Percentiles rank a stretch among this genome's conserved stretches.
phyloP scores from a whole-genome alignment of 352 stramenopile species.

The Globisporangium cylindrosporum region DNA sequence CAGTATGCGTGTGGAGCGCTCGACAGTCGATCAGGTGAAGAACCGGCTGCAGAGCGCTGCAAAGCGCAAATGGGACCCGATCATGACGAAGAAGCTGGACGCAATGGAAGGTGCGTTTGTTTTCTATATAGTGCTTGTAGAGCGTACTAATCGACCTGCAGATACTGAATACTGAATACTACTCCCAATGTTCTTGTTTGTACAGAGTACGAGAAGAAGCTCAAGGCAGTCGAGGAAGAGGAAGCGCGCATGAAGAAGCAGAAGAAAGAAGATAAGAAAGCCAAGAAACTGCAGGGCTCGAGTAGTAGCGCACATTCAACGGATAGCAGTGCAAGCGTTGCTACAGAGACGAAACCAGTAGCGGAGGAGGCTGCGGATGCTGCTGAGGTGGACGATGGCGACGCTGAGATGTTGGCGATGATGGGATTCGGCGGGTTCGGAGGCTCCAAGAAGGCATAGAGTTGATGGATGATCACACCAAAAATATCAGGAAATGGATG shows the following conservation, averaged over 20 bases:
- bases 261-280: slow-evolving; percentile 77
- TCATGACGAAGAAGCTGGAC: slow-evolving; percentile 81
- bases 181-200: not conserved
- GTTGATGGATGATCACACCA: too few species aligned
- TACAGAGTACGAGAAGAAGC: slow-evolving; percentile 83
- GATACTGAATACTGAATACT: not conserved
- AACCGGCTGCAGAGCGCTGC: slow-evolving; percentile 73
- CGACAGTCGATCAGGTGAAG: slow-evolving; percentile 85
- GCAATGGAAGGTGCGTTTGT: slow-evolving; percentile 54
- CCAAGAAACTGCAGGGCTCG: slow-evolving; percentile 37
- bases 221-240: slow-evolving; percentile 66
- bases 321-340: slow-evolving; percentile 17
- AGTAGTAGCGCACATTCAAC: not conserved
- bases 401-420: slow-evolving; percentile 89
- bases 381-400: slow-evolving; percentile 28
- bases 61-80: slow-evolving; percentile 82
- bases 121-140: not conserved
- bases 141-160: not conserved
- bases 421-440: slow-evolving; percentile 91
- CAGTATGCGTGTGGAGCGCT: slow-evolving; percentile 91
- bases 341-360: not conserved
- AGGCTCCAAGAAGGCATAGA: slow-evolving; percentile 61
- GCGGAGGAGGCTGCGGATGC: not conserved
- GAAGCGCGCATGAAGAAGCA: slow-evolving; percentile 65
- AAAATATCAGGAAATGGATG: not conserved